A percentile compares a stretch with the other conserved stretches of the same genome.
Evolutionary conservation across 352 stramenopile genomes (phyloP).

Genomic region (Pythium volutum): DNA sequence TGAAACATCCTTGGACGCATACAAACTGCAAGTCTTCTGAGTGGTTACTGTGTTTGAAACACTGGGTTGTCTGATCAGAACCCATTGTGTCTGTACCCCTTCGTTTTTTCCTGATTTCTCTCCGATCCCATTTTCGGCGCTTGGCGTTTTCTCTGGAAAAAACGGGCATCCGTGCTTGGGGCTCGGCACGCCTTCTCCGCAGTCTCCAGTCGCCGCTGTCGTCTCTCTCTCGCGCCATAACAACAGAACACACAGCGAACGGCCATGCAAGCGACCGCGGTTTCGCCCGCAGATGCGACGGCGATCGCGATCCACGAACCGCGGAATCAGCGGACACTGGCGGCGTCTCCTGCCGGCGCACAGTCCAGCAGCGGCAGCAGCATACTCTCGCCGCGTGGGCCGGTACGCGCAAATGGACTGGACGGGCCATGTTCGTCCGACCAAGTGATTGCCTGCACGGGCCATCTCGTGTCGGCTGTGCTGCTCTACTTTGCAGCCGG

Average conservation of each 20-base stretch:
- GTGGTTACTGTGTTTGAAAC: constrained; percentile 16
- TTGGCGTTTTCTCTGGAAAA: constrained; percentile 4
- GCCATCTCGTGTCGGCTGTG: constrained; percentile 58
- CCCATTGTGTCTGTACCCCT: no score
- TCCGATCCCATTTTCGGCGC: constrained; percentile 18
- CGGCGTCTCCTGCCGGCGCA: background rate
- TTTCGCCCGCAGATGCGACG: background rate
- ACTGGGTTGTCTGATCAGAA: no score
- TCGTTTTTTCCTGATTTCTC: constrained; percentile 22
- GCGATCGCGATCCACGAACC: constrained; percentile 19
- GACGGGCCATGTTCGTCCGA: constrained; percentile 70
- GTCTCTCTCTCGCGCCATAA: no score
- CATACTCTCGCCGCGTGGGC: constrained; percentile 13
- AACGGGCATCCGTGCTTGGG: no score
- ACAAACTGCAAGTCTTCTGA: background rate
- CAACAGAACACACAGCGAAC: background rate
- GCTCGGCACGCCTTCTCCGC: background rate
- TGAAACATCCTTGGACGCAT: background rate
- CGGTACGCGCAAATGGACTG: constrained; percentile 66
- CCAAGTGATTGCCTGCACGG: constrained; percentile 70
- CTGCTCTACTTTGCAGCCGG: constrained; percentile 55
- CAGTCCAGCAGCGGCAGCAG: background rate
- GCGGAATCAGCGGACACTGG: background rate
- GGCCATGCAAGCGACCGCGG: background rate
- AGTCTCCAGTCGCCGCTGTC: constrained; percentile 12